Evolutionary conservation across 2,329 filamentous ascomycete genomes (phyloP).

Genomic region (Fusarium sp.): DNA sequence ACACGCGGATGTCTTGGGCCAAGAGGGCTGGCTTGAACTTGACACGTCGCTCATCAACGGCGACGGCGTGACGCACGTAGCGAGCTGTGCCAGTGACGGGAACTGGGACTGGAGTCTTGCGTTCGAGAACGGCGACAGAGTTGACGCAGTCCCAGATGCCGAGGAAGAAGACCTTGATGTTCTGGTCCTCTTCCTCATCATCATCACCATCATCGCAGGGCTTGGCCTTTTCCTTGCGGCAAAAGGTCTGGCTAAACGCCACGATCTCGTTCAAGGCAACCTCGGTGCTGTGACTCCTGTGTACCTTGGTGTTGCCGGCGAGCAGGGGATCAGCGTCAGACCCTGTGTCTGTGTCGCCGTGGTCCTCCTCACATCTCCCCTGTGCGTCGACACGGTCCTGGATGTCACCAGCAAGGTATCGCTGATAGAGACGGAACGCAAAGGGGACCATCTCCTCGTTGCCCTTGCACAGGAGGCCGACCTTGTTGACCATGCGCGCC

Average conservation of each 20-base stretch:
- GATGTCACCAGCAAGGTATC: slow-evolving; percentile 51
- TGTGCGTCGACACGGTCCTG: slow-evolving; percentile 44
- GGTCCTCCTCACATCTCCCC: slow-evolving; percentile 5
- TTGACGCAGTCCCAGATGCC: slow-evolving; percentile 64
- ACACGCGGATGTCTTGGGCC: slow-evolving; percentile 49
- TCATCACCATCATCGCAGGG: slow-evolving; percentile 15
- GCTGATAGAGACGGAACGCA: slow-evolving; percentile 55
- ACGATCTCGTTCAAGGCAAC: slow-evolving; percentile 49
- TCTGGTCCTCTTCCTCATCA: slow-evolving; percentile 37
- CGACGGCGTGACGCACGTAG: slow-evolving; percentile 60
- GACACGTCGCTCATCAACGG: slow-evolving; percentile 61
- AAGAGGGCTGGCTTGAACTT: slow-evolving; percentile 63
- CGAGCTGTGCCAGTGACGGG: slow-evolving; percentile 52
- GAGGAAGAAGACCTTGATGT: slow-evolving; percentile 62
- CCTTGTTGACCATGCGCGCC: slow-evolving; percentile 58
- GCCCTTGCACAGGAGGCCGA: slow-evolving; percentile 59
- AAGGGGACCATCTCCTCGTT: slow-evolving; percentile 64
- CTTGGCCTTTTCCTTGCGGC: slow-evolving; percentile 47
- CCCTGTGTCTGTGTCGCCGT: background rate
- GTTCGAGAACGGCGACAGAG: slow-evolving; percentile 55
- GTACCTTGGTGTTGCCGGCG: slow-evolving; percentile 26
- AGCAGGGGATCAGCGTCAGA: slow-evolving; percentile 38
- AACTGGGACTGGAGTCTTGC: slow-evolving; percentile 50
- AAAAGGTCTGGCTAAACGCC: slow-evolving; percentile 59
- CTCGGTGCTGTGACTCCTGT: slow-evolving; percentile 39